Percentiles rank a stretch among this genome's conserved stretches.
These are phyloP conservation scores for Gonium pectorale DNA, from an alignment of 139 green algal genomes.

Conservation along the genomic window DNA sequence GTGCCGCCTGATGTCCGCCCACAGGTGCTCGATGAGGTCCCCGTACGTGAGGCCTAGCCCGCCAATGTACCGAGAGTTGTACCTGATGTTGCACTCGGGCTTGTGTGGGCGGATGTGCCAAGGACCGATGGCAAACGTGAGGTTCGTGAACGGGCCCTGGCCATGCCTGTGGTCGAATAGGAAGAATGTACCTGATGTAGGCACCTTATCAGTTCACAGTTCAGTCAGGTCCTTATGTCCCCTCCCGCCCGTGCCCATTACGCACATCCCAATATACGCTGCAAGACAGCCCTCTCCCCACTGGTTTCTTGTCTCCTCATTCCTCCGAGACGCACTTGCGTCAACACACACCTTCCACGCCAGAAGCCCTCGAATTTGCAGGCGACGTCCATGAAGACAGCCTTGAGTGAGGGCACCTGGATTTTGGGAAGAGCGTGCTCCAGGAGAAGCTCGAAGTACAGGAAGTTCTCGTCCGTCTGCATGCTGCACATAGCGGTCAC, in stretches of 20 bases:
- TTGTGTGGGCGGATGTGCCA: conserved; percentile 1
- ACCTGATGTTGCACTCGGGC: not conserved
- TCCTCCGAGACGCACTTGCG: no score
- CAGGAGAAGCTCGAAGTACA: not conserved
- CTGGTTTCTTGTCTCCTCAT: no score
- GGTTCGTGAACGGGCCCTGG: not conserved
- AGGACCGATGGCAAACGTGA: not conserved
- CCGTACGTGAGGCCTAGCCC: not conserved
- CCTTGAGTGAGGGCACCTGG: not conserved
- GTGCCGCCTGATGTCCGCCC: not conserved
- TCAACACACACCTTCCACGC: not conserved
- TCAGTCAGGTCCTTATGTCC: no score
- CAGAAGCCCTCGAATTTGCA: conserved; percentile 13
- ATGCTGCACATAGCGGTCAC: not conserved
- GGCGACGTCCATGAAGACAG: not conserved
- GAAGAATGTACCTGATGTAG: no score
- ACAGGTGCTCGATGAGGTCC: conserved; percentile 14
- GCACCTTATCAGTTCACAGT: no score
- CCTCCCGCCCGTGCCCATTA: no score
- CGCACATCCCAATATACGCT: not conserved
- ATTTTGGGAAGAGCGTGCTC: not conserved
- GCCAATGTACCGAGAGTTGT: not conserved
- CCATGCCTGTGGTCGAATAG: no score
- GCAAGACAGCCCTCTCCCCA: not conserved
- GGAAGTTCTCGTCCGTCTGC: not conserved